Base-by-base conservation (phyloP, 2,329 filamentous ascomycete genomes). In the Fusarium buxicola region DNA sequence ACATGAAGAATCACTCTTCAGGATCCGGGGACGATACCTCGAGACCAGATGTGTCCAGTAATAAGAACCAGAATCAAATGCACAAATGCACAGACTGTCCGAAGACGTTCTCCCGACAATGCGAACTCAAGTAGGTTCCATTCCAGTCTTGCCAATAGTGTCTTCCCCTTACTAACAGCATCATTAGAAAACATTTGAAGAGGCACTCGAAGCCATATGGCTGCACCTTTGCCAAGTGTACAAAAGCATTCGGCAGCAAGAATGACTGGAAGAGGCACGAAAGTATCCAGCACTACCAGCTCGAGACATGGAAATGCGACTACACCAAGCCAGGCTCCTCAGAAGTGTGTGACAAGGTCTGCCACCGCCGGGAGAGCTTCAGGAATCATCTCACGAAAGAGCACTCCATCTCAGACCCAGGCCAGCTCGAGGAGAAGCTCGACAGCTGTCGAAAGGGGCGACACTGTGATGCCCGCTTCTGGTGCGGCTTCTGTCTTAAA, bases 221-320 rank as follows among this genome's bases (percentile, higher is more conserved):
- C 11, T 97, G 94, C 75, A 96, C 92, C 0, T 91, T 88, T 63
- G 76, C 81, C 8, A 76, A 78, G 27, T 97, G 94, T 70, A 75
- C 77, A 44, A 93, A 92, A 71, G 81, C 73, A 0, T 97, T 97
- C 66, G 94, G 94, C n/a, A 94, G 91, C 75, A 96, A 97, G 73
- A 94, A 92, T 57, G 94, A 97, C 75, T 97, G 87, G 94, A 96
- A 96, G 73, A 87, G 94, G 2, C 94, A 97, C 70, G 94, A 97
- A 71, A 90, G 87, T 64, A 87, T 85, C 13, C 90, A 94, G 70
- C 93, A 97, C 73, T 87, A 85, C 59, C 86, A 90, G 56, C 75
- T 85, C 7, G 89, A 93, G 69, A 82, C 83, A 43, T 97, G 91
- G 88, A 86, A 85, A 27, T 97, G 93, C 72, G 80, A 84, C 27